These are phyloP conservation scores for Yarrowia sp. DNA, from an alignment of 805 yeast species.

Conservation along the genomic window DNA sequence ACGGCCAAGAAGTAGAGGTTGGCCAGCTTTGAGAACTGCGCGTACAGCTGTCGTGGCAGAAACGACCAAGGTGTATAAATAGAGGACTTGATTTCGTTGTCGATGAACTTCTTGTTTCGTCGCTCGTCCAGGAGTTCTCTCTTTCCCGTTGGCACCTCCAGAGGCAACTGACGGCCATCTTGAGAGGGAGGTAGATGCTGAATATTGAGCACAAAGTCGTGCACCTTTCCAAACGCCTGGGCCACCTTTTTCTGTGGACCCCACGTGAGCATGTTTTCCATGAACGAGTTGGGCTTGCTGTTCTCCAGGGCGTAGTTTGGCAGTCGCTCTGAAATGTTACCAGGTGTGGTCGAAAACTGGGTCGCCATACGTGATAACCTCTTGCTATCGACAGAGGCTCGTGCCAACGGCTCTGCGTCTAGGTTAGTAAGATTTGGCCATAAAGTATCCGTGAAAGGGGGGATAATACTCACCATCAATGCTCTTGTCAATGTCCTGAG, in stretches of 20 bases:
- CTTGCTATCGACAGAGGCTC: slow-evolving; percentile 11
- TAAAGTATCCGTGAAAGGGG: background rate
- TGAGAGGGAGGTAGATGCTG: slow-evolving; percentile 47
- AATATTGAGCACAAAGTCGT: slow-evolving; percentile 34
- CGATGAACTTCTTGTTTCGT: slow-evolving; percentile 53
- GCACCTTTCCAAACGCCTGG: background rate
- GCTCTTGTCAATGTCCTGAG: slow-evolving; percentile 17
- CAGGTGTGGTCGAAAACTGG: slow-evolving; percentile 17
- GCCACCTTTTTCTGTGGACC: slow-evolving; percentile 2
- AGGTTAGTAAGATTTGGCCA: background rate
- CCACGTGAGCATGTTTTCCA: slow-evolving; percentile 10
- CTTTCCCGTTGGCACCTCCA: slow-evolving; percentile 46
- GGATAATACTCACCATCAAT: slow-evolving; percentile 10
- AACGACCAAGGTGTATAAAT: slow-evolving; percentile 78
- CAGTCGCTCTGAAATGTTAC: slow-evolving; percentile 17
- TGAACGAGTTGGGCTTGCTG: slow-evolving; percentile 20
- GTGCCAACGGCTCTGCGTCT: slow-evolving; percentile 2
- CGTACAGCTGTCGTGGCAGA: slow-evolving; percentile 80
- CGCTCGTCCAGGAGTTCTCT: slow-evolving; percentile 65
- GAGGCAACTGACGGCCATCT: slow-evolving; percentile 75
- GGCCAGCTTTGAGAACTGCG: slow-evolving; percentile 91
- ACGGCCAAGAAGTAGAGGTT: slow-evolving; percentile 85
- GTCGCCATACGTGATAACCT: slow-evolving; percentile 18
- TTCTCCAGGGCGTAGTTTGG: slow-evolving; percentile 16
- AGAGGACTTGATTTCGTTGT: slow-evolving; percentile 78